These are phyloP conservation scores for Trichoderma asperellum DNA, from an alignment of 2,329 filamentous ascomycete genomes.

Conservation along the genomic window DNA sequence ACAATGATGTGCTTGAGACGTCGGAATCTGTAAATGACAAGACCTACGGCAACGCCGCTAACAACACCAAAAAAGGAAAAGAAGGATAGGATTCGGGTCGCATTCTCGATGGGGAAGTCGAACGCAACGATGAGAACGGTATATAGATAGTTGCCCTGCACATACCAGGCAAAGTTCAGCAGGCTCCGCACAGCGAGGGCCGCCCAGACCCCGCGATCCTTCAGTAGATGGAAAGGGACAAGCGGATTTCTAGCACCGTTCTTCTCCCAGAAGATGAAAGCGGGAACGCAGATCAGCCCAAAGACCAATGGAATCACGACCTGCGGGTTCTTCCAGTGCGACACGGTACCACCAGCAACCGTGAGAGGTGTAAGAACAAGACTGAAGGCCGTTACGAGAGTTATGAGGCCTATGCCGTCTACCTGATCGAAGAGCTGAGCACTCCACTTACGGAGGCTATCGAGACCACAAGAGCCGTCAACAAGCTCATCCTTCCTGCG, in stretches of 20 bases:
- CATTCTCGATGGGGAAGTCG: conserved; percentile 57
- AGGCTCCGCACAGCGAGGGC: conserved; percentile 58
- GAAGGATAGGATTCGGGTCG: conserved; percentile 60
- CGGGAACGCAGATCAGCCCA: conserved; percentile 53
- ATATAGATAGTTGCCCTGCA: conserved; percentile 64
- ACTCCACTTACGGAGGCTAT: conserved; percentile 39
- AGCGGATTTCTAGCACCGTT: conserved; percentile 54
- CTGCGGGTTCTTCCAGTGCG: conserved; percentile 55
- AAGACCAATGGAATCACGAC: conserved; percentile 56
- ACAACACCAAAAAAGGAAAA: conserved; percentile 60
- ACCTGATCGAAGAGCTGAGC: conserved; percentile 60
- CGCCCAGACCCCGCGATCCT: conserved; percentile 64
- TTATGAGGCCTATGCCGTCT: conserved; percentile 54
- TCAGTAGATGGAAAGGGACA: conserved; percentile 60
- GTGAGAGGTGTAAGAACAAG: conserved; percentile 57
- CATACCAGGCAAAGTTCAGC: conserved; percentile 58
- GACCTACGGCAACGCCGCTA: conserved; percentile 55
- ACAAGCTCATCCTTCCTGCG: conserved; percentile 6
- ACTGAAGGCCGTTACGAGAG: conserved; percentile 51
- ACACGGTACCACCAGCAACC: conserved; percentile 53
- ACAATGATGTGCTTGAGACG: conserved; percentile 63
- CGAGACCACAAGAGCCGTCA: background rate
- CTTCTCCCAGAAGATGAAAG: conserved; percentile 59
- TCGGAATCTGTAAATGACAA: conserved; percentile 56
- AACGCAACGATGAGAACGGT: conserved; percentile 63